These are phyloP conservation scores for Lasiodiplodia citricola DNA, from an alignment of 2,329 filamentous ascomycete genomes.

Conservation along the genomic window DNA sequence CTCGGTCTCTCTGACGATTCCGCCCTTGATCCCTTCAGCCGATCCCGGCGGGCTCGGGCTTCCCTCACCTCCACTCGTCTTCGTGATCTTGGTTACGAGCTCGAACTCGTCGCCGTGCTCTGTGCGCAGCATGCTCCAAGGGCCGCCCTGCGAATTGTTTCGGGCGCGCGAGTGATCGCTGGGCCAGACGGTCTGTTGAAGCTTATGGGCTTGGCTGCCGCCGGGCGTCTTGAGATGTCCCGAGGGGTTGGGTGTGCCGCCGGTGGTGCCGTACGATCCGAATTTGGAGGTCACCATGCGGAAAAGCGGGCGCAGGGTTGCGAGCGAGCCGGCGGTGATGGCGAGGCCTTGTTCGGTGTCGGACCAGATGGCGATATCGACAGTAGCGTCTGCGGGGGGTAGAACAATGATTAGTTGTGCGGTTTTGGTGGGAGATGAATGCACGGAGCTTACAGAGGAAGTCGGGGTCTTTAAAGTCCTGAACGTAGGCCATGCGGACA, in stretches of 20 bases:
- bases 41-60: not conserved
- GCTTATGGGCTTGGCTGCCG: not conserved
- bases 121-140: slow-evolving; percentile 13
- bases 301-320: slow-evolving; percentile 44
- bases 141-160: not conserved
- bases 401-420: not conserved
- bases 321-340: slow-evolving; percentile 43
- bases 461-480: slow-evolving; percentile 42
- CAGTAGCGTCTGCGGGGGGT: slow-evolving; percentile 29
- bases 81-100: slow-evolving; percentile 8
- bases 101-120: slow-evolving; percentile 13
- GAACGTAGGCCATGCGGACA: slow-evolving; percentile 43
- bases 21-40: not conserved
- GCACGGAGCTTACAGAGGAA: slow-evolving; percentile 36
- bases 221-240: not conserved
- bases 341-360: slow-evolving; percentile 43
- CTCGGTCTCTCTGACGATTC: not conserved
- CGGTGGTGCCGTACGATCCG: not conserved
- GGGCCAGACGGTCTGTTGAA: slow-evolving; percentile 9
- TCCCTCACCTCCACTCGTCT: not conserved
- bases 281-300: slow-evolving; percentile 28
- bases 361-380: slow-evolving; percentile 46
- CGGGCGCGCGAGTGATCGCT: slow-evolving; percentile 4
- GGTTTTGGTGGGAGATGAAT: no score
- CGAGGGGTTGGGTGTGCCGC: slow-evolving; percentile 5